These are phyloP conservation scores for Detonula confervacea DNA, from an alignment of 352 stramenopile genomes.

Conservation along the genomic window DNA sequence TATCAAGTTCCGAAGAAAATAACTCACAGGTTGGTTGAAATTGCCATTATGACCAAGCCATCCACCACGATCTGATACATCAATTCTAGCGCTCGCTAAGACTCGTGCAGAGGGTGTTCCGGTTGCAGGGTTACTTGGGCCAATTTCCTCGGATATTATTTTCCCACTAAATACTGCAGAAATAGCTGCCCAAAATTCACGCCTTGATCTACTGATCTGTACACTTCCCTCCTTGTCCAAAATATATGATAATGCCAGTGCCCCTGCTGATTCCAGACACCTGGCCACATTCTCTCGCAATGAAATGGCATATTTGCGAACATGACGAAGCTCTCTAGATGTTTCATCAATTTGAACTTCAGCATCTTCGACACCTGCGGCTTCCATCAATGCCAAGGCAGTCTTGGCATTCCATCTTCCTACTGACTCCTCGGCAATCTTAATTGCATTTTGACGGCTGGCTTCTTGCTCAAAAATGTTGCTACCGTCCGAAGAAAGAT, in stretches of 20 bases:
- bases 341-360: constrained; percentile 80
- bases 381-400: constrained; percentile 72
- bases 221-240: constrained; percentile 16
- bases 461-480: constrained; percentile 21
- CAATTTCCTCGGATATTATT: constrained; percentile 23
- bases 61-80: constrained; percentile 60
- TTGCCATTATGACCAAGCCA: constrained; percentile 55
- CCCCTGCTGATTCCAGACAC: constrained; percentile 62
- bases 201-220: constrained; percentile 48
- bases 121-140: constrained; percentile 11
- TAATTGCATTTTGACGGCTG: constrained; percentile 54
- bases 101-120: constrained; percentile 36
- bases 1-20: neutral
- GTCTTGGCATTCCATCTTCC: constrained; percentile 76
- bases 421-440: constrained; percentile 57
- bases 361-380: constrained; percentile 71
- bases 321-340: constrained; percentile 68
- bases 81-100: constrained; percentile 58
- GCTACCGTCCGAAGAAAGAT: constrained; percentile 42
- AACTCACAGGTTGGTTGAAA: constrained; percentile 16
- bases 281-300: constrained; percentile 69
- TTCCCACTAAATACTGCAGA: constrained; percentile 62
- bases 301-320: constrained; percentile 75
- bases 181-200: constrained; percentile 69
- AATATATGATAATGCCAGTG: constrained; percentile 24